Conservation (phyloP, 371 early-diverging fungal species). For the Zopfochytrium polystomum region DNA sequence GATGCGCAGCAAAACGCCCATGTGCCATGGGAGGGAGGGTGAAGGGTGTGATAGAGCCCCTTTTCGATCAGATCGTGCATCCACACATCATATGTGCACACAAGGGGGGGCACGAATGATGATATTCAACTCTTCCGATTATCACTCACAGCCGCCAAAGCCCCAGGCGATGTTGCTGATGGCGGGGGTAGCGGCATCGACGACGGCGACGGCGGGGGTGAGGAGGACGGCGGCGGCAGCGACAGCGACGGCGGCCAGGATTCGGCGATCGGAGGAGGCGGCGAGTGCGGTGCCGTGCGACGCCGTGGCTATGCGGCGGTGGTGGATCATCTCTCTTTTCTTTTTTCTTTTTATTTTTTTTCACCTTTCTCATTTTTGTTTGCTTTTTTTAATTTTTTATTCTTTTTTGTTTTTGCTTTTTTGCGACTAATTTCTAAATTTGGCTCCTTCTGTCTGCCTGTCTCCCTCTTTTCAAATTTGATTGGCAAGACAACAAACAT, state of each 20-base stretch:
- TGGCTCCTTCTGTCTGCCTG: not conserved
- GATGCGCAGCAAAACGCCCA: no score
- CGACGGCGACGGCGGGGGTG: not conserved
- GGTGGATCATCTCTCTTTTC: no score
- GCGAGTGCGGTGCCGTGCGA: not conserved
- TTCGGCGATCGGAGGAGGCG: not conserved
- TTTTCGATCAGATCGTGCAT: no score
- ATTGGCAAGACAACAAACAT: not conserved
- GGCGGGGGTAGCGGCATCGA: not conserved
- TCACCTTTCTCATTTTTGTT: no score
- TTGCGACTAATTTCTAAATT: no score
- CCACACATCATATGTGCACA: not conserved
- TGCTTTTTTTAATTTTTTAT: no score
- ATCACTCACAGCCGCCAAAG: slow-evolving; percentile 20
- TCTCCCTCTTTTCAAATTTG: not conserved
- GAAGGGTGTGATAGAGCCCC: no score
- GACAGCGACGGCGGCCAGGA: not conserved
- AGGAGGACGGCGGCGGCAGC: not conserved
- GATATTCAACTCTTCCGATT: not conserved
- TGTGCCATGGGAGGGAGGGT: no score
- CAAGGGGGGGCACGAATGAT: not conserved
- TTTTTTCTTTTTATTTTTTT: no score
- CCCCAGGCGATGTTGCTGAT: slow-evolving; percentile 20
- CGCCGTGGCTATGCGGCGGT: not conserved
- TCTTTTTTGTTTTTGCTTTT: no score